Evolutionary conservation across 192 early-diverging fungal genomes (phyloP), one percentile per base, ranked within the genome.

Genomic region (Coemansia sp.): DNA sequence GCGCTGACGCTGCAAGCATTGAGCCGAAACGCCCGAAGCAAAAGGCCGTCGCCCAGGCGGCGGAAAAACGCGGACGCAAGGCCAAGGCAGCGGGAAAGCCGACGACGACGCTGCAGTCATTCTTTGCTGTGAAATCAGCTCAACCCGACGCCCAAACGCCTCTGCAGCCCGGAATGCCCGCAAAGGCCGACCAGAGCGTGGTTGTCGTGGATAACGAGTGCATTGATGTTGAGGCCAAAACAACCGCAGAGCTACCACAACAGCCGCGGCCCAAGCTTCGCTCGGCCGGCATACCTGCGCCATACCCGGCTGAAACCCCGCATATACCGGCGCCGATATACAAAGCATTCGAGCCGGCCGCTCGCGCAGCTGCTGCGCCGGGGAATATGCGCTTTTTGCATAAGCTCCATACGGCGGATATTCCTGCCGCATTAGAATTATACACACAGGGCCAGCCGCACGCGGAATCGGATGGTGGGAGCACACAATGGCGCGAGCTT

Each of bases 1-100:
- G 12, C 27, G 8, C 14, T n/a, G 35, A 5, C 24, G 8, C 51
- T 2, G 14, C 32, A 1, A 43, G 31, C 28, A 5, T 42, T 6
- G 64, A 64, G 54, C 25, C 38, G 38, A 78, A 78, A 48, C 68
- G 69, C 7, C 62, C 29, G 25, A 71, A 62, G 65, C 69, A 67
- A 48, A 71, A 62, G 23, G 38, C 38, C 27, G 21, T 27, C 14
- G 21, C 21, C 38, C 10, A 29, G 30, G 29, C 22, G 16, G 47
- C 30, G 0, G 71, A 64, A 29, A 63, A 60, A 40, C 65, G 64
- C 22, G 61, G 46, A 5, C 64, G 71, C 14, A 59, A 54, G 52
- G 27, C 60, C 8, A 67, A 66, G 33, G 33, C 19, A 28, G 10
- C 38, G n/a, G 25, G 43, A 24, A 50, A 14, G 24, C 23, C 21